Percentiles rank a stretch among this genome's conserved stretches.
Conservation (phyloP, 2,329 filamentous ascomycete genomes). For the Fusarium nygamai region DNA sequence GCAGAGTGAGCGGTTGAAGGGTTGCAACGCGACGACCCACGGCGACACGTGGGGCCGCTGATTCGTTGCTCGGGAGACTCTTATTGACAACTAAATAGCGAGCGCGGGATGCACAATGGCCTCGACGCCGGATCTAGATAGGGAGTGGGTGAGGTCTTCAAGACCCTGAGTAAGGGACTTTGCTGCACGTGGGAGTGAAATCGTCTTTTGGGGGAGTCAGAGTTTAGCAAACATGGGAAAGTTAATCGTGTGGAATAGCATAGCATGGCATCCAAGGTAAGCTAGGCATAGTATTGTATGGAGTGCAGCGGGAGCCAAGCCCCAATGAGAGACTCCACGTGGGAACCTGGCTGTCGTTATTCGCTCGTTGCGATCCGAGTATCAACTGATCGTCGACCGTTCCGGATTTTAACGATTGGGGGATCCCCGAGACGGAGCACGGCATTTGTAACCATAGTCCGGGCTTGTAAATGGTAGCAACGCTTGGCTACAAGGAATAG, state of each 20-base stretch:
- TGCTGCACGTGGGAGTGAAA: constrained; percentile 22
- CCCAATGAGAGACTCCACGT: constrained; percentile 42
- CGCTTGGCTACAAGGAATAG: too few species aligned
- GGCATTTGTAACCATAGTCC: not conserved
- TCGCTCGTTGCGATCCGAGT: constrained; percentile 20
- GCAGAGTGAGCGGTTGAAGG: not conserved
- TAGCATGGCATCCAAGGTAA: not conserved
- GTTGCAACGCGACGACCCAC: constrained; percentile 24
- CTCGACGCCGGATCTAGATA: constrained; percentile 8
- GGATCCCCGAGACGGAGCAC: not conserved
- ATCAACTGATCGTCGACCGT: not conserved
- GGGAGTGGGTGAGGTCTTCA: not conserved
- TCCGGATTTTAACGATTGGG: constrained; percentile 3
- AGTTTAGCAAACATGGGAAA: constrained; percentile 2
- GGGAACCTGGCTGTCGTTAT: constrained; percentile 21
- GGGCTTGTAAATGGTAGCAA: not conserved
- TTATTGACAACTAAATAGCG: constrained; percentile 9
- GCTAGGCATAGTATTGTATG: constrained; percentile 6
- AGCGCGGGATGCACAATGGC: constrained; percentile 2
- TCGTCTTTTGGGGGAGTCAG: not conserved
- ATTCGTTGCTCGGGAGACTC: constrained; percentile 38
- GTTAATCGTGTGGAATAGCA: not conserved
- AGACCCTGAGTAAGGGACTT: not conserved
- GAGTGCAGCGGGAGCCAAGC: constrained; percentile 14
- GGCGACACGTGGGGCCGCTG: constrained; percentile 45